Evolutionary conservation across 2,329 filamentous ascomycete species (phyloP).

Genomic region (Fusarium lyarnte): DNA sequence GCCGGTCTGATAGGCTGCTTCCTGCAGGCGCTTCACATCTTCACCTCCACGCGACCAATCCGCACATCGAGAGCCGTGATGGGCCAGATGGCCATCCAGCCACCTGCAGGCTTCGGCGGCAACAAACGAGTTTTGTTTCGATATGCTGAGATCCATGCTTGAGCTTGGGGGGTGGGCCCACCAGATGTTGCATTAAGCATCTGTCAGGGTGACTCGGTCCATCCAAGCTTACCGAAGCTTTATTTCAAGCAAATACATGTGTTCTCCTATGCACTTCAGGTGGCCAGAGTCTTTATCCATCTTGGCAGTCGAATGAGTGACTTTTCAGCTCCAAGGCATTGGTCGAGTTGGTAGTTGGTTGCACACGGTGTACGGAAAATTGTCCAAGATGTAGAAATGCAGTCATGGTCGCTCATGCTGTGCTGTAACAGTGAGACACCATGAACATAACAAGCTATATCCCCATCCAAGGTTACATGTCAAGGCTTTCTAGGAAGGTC

Average conservation of each 20-base stretch:
- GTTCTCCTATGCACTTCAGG: background rate
- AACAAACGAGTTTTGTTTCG: constrained; percentile 51
- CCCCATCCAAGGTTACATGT: background rate
- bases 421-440: constrained; percentile 17
- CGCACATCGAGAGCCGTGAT: constrained; percentile 45
- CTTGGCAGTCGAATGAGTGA: constrained; percentile 21
- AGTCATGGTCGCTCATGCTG: constrained; percentile 5
- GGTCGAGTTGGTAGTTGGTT: constrained; percentile 4
- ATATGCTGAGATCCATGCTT: constrained; percentile 20
- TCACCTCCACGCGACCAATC: constrained; percentile 51
- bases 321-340: constrained; percentile 7
- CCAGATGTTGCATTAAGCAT: constrained; percentile 18
- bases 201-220: background rate
- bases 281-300: background rate
- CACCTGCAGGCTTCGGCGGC: constrained; percentile 57
- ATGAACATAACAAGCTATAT: constrained; percentile 3
- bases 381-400: constrained; percentile 3
- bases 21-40: constrained; percentile 36
- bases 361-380: constrained; percentile 6
- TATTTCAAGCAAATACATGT: background rate
- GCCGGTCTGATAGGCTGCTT: constrained; percentile 39
- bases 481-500: background rate
- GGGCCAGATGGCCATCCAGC: constrained; percentile 49
- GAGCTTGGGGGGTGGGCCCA: constrained; percentile 2
- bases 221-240: background rate